A percentile compares a stretch with the other conserved stretches of the same genome.
These are phyloP conservation scores for Thalassiosira hispida DNA, from an alignment of 352 stramenopile genomes.

Conservation along the genomic window DNA sequence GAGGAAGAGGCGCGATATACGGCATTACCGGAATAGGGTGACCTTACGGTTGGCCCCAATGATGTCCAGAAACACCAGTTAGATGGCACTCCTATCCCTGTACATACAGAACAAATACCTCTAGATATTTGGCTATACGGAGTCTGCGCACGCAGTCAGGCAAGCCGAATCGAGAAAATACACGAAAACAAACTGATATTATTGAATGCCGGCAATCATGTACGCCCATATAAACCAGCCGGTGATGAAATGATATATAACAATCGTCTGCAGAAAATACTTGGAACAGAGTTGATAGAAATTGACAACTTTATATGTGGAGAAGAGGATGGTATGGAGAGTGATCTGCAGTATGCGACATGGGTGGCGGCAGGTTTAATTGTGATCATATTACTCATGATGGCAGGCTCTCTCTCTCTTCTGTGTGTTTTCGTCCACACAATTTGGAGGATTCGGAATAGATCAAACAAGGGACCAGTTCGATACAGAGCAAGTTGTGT, in stretches of 20 bases:
- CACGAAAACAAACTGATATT: slow-evolving; percentile 1
- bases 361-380: slow-evolving; percentile 22
- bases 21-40: too few species aligned
- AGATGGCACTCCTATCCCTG: slow-evolving; percentile 13
- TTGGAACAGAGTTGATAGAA: slow-evolving; percentile 5
- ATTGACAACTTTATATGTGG: slow-evolving; percentile 12
- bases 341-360: slow-evolving; percentile 20
- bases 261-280: slow-evolving; percentile 13
- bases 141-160: slow-evolving; percentile 14
- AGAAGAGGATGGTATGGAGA: neutral
- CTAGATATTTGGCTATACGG: slow-evolving; percentile 25
- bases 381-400: slow-evolving; percentile 17
- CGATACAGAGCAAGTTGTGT: neutral
- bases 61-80: neutral
- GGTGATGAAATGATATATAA: slow-evolving; percentile 7
- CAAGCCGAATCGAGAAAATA: neutral
- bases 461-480: neutral
- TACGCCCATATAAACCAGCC: neutral
- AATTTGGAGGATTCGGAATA: neutral
- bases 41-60: too few species aligned
- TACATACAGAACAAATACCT: slow-evolving; percentile 1
- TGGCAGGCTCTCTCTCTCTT: slow-evolving; percentile 5
- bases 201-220: slow-evolving; percentile 18
- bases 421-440: slow-evolving; percentile 2
- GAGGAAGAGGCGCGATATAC: too few species aligned